These are phyloP conservation scores for Pigoraptor vietnamica DNA, from an alignment of 78 protist species.

Conservation along the genomic window DNA sequence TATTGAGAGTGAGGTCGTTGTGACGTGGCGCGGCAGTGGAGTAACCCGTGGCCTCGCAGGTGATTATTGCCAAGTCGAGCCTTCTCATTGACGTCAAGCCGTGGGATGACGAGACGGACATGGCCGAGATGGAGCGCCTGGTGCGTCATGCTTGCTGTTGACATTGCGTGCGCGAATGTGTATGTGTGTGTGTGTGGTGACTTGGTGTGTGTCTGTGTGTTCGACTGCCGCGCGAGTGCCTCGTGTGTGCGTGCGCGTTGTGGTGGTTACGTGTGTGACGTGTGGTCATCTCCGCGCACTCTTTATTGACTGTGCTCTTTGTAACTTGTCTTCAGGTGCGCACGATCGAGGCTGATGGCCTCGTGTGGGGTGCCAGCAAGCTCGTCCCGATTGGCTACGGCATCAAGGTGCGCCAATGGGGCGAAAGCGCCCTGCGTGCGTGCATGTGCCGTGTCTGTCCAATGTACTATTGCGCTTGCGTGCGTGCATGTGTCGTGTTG, in stretches of 20 bases:
- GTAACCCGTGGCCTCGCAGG: too few relatives aligned
- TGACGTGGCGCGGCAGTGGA: too few relatives aligned
- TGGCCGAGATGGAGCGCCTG: slow-evolving; percentile 53
- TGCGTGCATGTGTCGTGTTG: background rate
- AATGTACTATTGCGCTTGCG: background rate
- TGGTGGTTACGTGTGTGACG: background rate
- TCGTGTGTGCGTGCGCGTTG: slow-evolving; percentile 13
- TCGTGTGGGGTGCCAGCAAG: slow-evolving; percentile 76
- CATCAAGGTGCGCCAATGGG: slow-evolving; percentile 35
- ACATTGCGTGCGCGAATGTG: background rate
- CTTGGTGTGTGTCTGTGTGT: background rate
- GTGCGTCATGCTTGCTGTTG: background rate
- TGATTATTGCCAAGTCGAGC: slow-evolving; percentile 50
- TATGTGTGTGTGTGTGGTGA: background rate
- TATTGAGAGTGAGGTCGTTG: too few relatives aligned
- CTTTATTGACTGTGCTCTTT: background rate
- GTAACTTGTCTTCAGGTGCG: slow-evolving; percentile 19
- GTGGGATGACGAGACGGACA: slow-evolving; percentile 77
- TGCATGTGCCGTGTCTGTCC: too few relatives aligned
- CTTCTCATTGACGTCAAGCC: slow-evolving; percentile 82
- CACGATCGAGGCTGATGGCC: slow-evolving; percentile 71
- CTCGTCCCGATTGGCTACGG: slow-evolving; percentile 81
- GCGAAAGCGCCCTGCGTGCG: background rate
- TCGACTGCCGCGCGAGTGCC: slow-evolving; percentile 15
- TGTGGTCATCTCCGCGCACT: background rate